These are phyloP conservation scores for Mytilinidion resinicola DNA, from an alignment of 495 filamentous ascomycete species.

Conservation along the genomic window DNA sequence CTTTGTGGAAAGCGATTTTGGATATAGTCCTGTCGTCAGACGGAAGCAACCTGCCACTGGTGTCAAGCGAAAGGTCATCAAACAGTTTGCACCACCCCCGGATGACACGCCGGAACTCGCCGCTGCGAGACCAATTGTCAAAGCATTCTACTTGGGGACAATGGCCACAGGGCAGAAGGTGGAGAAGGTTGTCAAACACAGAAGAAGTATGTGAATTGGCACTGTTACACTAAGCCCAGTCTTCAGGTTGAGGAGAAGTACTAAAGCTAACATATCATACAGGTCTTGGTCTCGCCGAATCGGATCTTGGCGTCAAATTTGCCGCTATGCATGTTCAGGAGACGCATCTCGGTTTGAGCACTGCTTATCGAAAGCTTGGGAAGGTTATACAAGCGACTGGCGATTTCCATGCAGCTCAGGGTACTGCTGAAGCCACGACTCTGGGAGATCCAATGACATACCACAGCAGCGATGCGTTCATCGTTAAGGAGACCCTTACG, in stretches of 20 bases:
- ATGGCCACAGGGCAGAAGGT: slow-evolving; percentile 97
- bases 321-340: slow-evolving; percentile 81
- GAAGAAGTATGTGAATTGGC: slow-evolving; percentile 62
- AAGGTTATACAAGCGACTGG: slow-evolving; percentile 87
- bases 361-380: slow-evolving; percentile 91
- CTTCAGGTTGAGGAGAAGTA: no score
- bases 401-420: slow-evolving; percentile 95
- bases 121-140: slow-evolving; percentile 81
- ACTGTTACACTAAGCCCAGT: no score
- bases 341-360: slow-evolving; percentile 75
- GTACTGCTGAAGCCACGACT: slow-evolving; percentile 91
- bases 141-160: slow-evolving; percentile 88
- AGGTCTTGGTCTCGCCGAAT: slow-evolving; percentile 89
- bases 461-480: slow-evolving; percentile 92
- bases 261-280: neutral
- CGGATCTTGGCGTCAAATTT: slow-evolving; percentile 87
- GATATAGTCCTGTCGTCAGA: slow-evolving; percentile 90
- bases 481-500: slow-evolving; percentile 97
- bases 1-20: slow-evolving; percentile 97
- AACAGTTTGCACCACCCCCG: slow-evolving; percentile 96
- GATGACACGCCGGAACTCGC: slow-evolving; percentile 96
- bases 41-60: slow-evolving; percentile 97
- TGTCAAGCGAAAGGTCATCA: slow-evolving; percentile 86
- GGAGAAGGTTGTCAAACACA: slow-evolving; percentile 84
- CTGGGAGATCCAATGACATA: slow-evolving; percentile 91